Conservation (phyloP, 2,329 filamentous ascomycete genomes). For the Mycosphaerella arachidis region DNA sequence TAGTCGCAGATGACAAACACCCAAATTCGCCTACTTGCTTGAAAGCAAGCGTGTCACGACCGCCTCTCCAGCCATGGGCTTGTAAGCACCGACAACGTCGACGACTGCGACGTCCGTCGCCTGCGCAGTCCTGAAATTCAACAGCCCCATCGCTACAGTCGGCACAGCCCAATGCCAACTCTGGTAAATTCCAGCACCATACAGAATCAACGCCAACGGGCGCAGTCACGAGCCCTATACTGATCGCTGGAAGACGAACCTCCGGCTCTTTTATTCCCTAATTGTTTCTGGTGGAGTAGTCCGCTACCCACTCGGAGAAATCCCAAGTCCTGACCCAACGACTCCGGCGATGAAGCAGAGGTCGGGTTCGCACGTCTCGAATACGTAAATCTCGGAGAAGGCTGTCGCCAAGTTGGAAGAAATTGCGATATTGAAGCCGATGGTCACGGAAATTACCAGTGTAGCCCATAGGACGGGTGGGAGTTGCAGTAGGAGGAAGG, state of each 20-base stretch:
- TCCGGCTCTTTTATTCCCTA: conserved; percentile 30
- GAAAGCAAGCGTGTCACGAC: conserved; percentile 40
- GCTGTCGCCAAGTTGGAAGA: conserved; percentile 18
- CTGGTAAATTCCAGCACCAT: conserved; percentile 32
- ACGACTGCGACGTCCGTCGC: conserved; percentile 54
- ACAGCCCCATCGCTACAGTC: conserved; percentile 51
- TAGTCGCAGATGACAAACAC: background rate
- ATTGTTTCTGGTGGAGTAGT: conserved; percentile 22
- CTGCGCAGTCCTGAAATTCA: conserved; percentile 55
- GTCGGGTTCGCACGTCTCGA: conserved; percentile 37
- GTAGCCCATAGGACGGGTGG: conserved; percentile 55
- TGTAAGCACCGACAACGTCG: conserved; percentile 56
- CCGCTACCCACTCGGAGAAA: conserved; percentile 36
- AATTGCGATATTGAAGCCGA: conserved; percentile 48
- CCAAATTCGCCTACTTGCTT: background rate
- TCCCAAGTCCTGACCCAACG: conserved; percentile 47
- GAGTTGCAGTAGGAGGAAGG: conserved; percentile 44
- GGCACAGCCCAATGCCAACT: conserved; percentile 50
- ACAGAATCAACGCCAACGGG: conserved; percentile 32
- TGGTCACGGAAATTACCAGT: conserved; percentile 51
- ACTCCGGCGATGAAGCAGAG: conserved; percentile 50
- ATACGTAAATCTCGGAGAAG: conserved; percentile 11
- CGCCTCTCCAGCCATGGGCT: conserved; percentile 55
- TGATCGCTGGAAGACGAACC: conserved; percentile 33
- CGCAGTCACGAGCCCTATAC: conserved; percentile 25